Evolutionary conservation across 1,284 basidiomycete species (phyloP).

Genomic region (Vanrija humicola): DNA sequence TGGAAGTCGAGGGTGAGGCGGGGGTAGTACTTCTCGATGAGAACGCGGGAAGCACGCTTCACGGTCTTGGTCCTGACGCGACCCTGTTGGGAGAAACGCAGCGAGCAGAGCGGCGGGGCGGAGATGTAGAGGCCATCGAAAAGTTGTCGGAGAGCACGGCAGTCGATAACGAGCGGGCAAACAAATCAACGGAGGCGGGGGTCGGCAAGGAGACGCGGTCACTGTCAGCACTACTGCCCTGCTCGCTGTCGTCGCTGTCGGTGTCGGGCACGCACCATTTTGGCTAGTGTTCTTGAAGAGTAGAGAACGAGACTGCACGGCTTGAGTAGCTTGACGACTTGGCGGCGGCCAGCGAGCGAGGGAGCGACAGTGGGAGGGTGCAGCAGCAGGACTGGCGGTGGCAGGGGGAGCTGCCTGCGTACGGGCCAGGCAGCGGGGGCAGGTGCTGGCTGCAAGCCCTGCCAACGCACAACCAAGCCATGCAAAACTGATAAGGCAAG

Average conservation of each 20-base stretch:
- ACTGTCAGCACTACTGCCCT: too few species aligned
- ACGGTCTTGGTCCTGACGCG: conserved; percentile 99
- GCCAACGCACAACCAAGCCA: not conserved
- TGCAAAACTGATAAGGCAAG: not conserved
- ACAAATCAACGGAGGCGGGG: too few species aligned
- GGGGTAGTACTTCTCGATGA: conserved; percentile 99
- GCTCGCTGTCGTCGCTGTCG: too few species aligned
- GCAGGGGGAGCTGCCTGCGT: not conserved
- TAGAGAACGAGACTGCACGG: conserved; percentile 6
- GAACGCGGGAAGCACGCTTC: conserved; percentile 97
- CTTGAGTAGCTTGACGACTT: too few species aligned
- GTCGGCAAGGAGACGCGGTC: too few species aligned
- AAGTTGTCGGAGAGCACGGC: too few species aligned
- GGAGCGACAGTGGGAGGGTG: not conserved
- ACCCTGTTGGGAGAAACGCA: conserved; percentile 59
- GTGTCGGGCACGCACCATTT: conserved; percentile 12
- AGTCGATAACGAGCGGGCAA: too few species aligned
- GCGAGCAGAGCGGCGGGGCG: too few species aligned
- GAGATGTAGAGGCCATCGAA: too few species aligned
- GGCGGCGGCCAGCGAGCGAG: not conserved
- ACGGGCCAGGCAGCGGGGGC: too few species aligned
- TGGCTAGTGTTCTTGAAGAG: conserved; percentile 15
- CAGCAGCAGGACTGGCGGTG: too few species aligned
- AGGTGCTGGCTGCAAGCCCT: not conserved
- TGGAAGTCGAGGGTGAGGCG: conserved; percentile 95